Conservation (phyloP, 2,329 filamentous ascomycete species). For the Botrytis porri region DNA sequence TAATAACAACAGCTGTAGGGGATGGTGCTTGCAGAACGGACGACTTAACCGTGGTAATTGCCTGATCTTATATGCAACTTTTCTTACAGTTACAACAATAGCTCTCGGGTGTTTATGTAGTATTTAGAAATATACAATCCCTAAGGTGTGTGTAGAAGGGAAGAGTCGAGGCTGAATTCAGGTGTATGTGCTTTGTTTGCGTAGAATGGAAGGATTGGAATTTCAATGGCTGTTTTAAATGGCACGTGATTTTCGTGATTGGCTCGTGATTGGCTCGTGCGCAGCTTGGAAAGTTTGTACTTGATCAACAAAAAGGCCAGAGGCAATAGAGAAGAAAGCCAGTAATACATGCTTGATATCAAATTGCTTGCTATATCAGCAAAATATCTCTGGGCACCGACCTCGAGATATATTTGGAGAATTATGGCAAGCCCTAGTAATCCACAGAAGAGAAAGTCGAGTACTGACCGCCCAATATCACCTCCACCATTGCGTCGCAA, state of each 20-base stretch:
- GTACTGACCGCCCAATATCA: slow-evolving; percentile 31
- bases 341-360: neutral
- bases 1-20: no score
- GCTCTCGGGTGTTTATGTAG: neutral
- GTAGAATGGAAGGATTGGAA: neutral
- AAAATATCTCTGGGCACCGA: neutral
- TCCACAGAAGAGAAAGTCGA: slow-evolving; percentile 33
- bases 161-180: neutral
- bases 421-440: slow-evolving; percentile 28
- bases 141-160: neutral
- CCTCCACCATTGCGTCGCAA: slow-evolving; percentile 39
- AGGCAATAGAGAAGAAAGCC: neutral
- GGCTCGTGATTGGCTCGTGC: neutral
- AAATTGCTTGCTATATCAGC: neutral
- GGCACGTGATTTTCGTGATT: neutral
- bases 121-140: no score
- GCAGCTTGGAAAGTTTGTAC: neutral
- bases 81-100: no score
- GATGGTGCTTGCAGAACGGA: no score
- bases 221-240: accelerated
- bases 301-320: neutral
- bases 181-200: neutral
- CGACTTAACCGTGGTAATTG: no score
- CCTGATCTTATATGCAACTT: neutral
- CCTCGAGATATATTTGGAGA: neutral